Evolutionary conservation across 2,329 filamentous ascomycete species (phyloP).

Genomic region (Cercospora beticola): DNA sequence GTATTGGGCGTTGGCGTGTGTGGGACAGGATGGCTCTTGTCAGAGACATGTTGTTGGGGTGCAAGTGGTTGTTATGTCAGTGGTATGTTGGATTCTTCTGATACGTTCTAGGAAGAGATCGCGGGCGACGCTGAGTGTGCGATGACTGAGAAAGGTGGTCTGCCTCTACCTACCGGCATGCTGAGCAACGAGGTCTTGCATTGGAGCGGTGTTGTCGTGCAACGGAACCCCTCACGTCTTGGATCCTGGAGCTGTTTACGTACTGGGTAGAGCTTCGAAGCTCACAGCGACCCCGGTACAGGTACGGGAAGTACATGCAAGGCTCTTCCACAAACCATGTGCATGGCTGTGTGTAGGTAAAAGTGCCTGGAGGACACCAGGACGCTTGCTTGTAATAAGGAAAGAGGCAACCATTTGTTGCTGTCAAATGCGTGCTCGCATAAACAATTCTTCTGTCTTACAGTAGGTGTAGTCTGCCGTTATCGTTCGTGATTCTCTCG

Average conservation of each 20-base stretch:
- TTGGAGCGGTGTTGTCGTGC: conserved; percentile 1
- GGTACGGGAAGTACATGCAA: not conserved
- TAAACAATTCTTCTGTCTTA: conserved; percentile 1
- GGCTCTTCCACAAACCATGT: not conserved
- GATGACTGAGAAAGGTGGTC: not conserved
- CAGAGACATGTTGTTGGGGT: not conserved
- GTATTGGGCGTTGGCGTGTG: not conserved
- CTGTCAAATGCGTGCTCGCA: not conserved
- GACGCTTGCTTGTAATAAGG: not conserved
- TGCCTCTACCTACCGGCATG: not conserved
- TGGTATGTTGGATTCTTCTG: too few species aligned
- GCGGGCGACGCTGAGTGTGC: not conserved
- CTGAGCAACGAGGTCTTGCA: not conserved
- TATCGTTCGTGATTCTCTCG: conserved; percentile 42
- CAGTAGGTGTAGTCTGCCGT: conserved; percentile 39
- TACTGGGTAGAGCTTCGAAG: not conserved
- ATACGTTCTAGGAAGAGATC: not conserved
- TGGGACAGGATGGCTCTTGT: not conserved
- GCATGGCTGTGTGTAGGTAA: not conserved
- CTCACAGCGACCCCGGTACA: not conserved
- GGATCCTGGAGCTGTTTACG: conserved; percentile 8
- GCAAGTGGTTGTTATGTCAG: not conserved
- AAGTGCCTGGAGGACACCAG: not conserved
- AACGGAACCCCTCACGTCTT: not conserved
- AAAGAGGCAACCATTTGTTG: not conserved